Evolutionary conservation across 2,329 filamentous ascomycete genomes (phyloP), one percentile per base, ranked within the genome.

Genomic region (Arthrobotrys iridis): DNA sequence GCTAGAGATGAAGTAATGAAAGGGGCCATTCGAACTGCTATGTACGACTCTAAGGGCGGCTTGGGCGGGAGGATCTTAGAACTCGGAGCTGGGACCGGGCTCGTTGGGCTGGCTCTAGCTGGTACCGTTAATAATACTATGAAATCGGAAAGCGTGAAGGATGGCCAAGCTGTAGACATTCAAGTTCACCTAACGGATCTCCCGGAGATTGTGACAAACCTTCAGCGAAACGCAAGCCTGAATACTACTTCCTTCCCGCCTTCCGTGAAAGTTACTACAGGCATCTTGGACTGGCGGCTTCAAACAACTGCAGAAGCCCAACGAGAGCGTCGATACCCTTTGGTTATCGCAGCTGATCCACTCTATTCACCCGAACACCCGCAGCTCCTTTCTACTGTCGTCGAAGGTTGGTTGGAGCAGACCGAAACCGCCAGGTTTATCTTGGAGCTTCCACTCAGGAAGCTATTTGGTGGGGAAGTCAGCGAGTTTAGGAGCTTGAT

Each of bases 321-420:
- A 24, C 13, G 30, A 24, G 35, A 84, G 85, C 45, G 84, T 83
- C 46, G 37, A 45, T 85, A 83, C 77, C 81, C 90, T 85, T 83
- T 97, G 64, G 88, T 98, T 45, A 85, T 99, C 1, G 92, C 89
- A 1, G 93, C 94, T 1, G 95, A 99, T 81, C 88, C 92, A 0
- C 84, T 99, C 18, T 98, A 98, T 82, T 93, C 93, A 48, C 87
- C 93, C 55, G 87, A 91, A 2, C 95, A 98, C 80, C 93, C 94
- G 0, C 83, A 82, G 2, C 87, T 95, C 79, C 86, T 98, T 20
- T 88, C 89, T 0, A 85, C 88, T 11, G 89, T 91, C 11, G 89
- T 98, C 46, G 82, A 85, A 7, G 83, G 86, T 40, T 92, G 93
- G 82, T 84, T 97, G 8, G 86, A 85, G 6, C 82, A 84, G 11